A percentile compares a stretch with the other conserved stretches of the same genome.
Conservation (phyloP, 805 yeast genomes). For the Monosporozyma aquatica region DNA sequence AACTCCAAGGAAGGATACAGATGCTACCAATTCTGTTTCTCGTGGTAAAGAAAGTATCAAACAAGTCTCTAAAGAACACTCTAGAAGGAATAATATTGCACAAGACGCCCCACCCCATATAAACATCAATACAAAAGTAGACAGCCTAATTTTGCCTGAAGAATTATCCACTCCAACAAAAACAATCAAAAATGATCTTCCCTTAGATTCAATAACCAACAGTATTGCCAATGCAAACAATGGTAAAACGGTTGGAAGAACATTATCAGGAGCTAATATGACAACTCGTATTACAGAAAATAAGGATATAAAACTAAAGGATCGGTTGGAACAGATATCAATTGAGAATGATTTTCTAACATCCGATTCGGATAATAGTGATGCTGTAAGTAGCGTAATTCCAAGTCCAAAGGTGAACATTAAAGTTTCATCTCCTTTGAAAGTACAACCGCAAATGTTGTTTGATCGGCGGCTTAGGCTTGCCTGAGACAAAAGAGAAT, state of each 20-base stretch:
- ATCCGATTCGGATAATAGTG: slow-evolving; percentile 7
- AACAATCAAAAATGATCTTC: background rate
- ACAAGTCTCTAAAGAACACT: background rate
- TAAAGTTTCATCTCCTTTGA: background rate
- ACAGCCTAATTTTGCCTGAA: background rate
- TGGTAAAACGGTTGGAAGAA: background rate
- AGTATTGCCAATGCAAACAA: background rate
- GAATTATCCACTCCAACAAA: slow-evolving; percentile 6
- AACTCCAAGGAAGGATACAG: too few species aligned
- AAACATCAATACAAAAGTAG: background rate
- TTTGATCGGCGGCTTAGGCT: slow-evolving; percentile 12
- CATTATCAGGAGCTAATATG: background rate
- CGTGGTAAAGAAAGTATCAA: too few species aligned
- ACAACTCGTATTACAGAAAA: background rate
- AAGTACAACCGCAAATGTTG: background rate
- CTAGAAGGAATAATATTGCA: background rate
- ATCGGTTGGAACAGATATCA: background rate
- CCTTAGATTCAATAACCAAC: background rate
- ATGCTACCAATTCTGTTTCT: too few species aligned
- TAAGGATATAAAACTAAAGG: background rate
- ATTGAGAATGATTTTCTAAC: slow-evolving; percentile 1
- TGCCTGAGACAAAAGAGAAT: slow-evolving; percentile 5
- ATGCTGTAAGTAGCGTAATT: slow-evolving; percentile 4
- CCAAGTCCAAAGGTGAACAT: slow-evolving; percentile 16
- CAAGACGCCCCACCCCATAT: background rate